These are phyloP conservation scores for Erysimum pusillum DNA, from an alignment of 441 rosid genomes.

Conservation along the genomic window DNA sequence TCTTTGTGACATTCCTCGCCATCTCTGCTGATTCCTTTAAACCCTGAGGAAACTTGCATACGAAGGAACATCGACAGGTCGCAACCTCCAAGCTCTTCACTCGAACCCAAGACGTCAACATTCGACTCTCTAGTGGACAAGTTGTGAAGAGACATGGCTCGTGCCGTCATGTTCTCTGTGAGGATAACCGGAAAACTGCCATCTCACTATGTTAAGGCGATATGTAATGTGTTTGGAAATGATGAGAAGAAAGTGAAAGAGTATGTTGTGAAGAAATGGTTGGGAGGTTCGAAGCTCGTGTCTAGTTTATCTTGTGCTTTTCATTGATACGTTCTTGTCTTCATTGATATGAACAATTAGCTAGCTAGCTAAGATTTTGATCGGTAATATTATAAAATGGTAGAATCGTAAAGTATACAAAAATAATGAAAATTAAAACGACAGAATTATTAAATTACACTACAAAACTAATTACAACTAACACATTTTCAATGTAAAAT, in stretches of 20 bases:
- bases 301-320: constrained; percentile 29
- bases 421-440: neutral
- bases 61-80: constrained; percentile 20
- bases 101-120: neutral
- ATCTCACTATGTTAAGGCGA: constrained; percentile 32
- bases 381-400: neutral
- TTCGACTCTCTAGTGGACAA: neutral
- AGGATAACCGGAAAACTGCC: constrained; percentile 26
- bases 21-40: constrained; percentile 5
- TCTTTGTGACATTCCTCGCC: constrained; percentile 8
- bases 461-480: too few species aligned
- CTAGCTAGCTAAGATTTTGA: neutral
- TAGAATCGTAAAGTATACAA: neutral
- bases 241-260: constrained; percentile 37
- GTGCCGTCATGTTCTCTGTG: constrained; percentile 28
- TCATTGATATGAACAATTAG: neutral
- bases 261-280: constrained; percentile 25
- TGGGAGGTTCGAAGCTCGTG: constrained; percentile 20
- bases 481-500: too few species aligned
- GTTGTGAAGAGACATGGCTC: constrained; percentile 29
- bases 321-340: neutral
- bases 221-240: constrained; percentile 33
- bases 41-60: constrained; percentile 34
- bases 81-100: constrained; percentile 12
- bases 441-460: neutral